phyloP scores from a whole-genome alignment of 768 basidiomycete species.

The Mycena pura region DNA sequence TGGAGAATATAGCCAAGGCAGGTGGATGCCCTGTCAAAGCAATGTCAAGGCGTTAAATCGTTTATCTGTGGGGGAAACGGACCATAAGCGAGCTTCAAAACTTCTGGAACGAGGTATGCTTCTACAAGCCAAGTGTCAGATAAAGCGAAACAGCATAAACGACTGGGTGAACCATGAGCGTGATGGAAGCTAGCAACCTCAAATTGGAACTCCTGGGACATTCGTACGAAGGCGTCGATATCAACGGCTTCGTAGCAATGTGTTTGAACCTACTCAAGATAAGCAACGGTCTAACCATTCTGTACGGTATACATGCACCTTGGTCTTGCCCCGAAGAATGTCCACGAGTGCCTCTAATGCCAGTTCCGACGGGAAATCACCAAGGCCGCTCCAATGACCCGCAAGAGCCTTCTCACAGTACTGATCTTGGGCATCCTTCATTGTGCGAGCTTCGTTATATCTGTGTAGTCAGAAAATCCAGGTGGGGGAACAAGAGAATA shows the following conservation, averaged over 20 bases:
- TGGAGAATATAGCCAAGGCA: slow-evolving; percentile 77
- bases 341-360: slow-evolving; percentile 81
- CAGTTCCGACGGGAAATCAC: slow-evolving; percentile 68
- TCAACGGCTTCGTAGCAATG: slow-evolving; percentile 72
- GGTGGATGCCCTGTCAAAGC: slow-evolving; percentile 59
- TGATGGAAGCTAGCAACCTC: slow-evolving; percentile 79
- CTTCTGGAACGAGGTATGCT: slow-evolving; percentile 84
- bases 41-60: background rate
- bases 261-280: slow-evolving; percentile 51
- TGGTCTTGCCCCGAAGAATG: slow-evolving; percentile 78
- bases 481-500: slow-evolving; percentile 17
- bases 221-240: slow-evolving; percentile 68
- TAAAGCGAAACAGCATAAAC: background rate
- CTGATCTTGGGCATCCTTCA: slow-evolving; percentile 69
- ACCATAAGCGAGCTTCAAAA: slow-evolving; percentile 77
- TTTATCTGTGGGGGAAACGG: slow-evolving; percentile 7
- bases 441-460: slow-evolving; percentile 64
- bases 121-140: slow-evolving; percentile 33
- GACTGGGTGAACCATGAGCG: slow-evolving; percentile 54
- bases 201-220: slow-evolving; percentile 75
- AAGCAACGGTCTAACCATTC: slow-evolving; percentile 24
- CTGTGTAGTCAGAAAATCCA: slow-evolving; percentile 43
- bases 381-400: slow-evolving; percentile 56
- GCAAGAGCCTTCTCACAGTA: slow-evolving; percentile 60
- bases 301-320: slow-evolving; percentile 45